Evolutionary conservation across 2,329 filamentous ascomycete species (phyloP), one percentile per base, ranked within the genome.

Genomic region (Colletotrichum sp.): DNA sequence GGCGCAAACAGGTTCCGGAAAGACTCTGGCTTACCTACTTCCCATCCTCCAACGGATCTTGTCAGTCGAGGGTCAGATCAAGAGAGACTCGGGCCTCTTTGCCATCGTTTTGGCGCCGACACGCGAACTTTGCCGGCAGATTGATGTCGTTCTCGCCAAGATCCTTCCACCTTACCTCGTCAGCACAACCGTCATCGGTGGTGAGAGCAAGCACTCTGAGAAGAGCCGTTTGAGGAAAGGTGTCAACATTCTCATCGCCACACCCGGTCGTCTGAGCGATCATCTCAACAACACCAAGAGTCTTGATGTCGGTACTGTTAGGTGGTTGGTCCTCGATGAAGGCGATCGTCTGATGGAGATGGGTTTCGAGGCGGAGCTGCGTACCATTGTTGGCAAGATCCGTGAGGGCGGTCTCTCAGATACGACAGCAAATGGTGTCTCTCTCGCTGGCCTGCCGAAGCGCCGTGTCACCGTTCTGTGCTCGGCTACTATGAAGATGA

Each of bases 271-370:
- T 77, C 88, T 99, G 75, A 94, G 93, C 6, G 97, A 99, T 87
- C 97, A 99, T 85, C 87, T 99, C 64, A 94, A 98, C 80, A 95
- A 98, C 82, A 99, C 97, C 1, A 93, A 98, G 84, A 95, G 93
- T 0, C 88, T 99, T 68, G 95, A 97, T 78, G 92, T 99, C 55
- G 95, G 94, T 80, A 96, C 94, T 26, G 96, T 98, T 6, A 90
- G 96, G 76, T 99, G 97, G 97, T 87, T 99, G 28, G 93, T 99
- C 3, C 90, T 99, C 8, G 97, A 99, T 81, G 97, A 99, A 85
- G 97, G 97, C 34, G 97, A 99, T 88, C 92, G 97, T n/a, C 88
- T 99, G 83, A 98, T 99, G 96, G 97, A 99, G 82, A 90, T 99
- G 81, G 97, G 97, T 0, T 99, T 99, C 80, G 97, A 99, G 85